Evolutionary conservation across 1,284 basidiomycete genomes (phyloP).

Genomic region (Boletus subluridellus): DNA sequence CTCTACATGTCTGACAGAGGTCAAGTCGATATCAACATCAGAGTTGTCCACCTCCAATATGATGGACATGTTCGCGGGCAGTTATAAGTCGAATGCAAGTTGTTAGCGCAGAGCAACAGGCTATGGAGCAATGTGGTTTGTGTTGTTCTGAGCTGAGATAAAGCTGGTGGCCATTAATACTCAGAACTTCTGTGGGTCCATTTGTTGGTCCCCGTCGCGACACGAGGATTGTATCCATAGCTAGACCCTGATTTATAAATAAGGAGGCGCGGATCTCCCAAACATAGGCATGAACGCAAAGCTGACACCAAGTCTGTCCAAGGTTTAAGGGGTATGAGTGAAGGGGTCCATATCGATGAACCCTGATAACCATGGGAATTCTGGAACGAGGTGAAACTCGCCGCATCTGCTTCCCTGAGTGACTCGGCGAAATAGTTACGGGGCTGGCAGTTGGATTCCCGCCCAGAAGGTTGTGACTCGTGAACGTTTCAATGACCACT

Average conservation of each 20-base stretch:
- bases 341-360: slow-evolving; percentile 13
- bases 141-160: not conserved
- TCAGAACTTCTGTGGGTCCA: slow-evolving; percentile 21
- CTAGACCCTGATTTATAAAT: not conserved
- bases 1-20: slow-evolving; percentile 7
- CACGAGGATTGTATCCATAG: slow-evolving; percentile 2
- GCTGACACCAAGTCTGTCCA: slow-evolving; percentile 11
- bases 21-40: slow-evolving; percentile 12
- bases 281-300: slow-evolving; percentile 27
- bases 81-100: not conserved
- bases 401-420: not conserved
- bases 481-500: not conserved
- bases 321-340: not conserved
- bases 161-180: slow-evolving; percentile 10
- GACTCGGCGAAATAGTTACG: not conserved
- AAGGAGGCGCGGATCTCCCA: slow-evolving; percentile 11
- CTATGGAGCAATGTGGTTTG: not conserved
- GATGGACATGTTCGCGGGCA: slow-evolving; percentile 15
- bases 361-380: slow-evolving; percentile 22
- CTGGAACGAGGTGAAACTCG: not conserved
- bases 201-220: not conserved
- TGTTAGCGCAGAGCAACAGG: not conserved
- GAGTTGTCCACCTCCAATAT: slow-evolving; percentile 15
- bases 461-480: not conserved
- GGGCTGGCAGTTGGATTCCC: not conserved